phyloP scores from a whole-genome alignment of 1,284 basidiomycete species.

The Phellopilus nigrolimitatus region DNA sequence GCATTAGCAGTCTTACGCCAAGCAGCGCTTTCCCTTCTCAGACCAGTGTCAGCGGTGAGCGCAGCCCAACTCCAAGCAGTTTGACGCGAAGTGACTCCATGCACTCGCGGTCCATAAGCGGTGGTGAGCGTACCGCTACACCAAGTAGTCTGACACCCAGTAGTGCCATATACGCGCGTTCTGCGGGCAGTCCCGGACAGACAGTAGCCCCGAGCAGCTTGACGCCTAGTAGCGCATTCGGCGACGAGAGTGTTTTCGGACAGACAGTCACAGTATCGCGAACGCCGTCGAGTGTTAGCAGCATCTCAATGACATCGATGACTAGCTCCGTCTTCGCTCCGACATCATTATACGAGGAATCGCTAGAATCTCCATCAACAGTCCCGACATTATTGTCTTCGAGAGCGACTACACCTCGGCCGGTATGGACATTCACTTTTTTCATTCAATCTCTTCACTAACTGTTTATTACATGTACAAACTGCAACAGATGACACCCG shows the following conservation, averaged over 20 bases:
- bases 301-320: conserved; percentile 36
- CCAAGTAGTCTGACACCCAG: conserved; percentile 21
- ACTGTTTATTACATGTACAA: not conserved
- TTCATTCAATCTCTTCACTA: conserved; percentile 1
- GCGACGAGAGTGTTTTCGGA: conserved; percentile 11
- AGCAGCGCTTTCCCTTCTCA: not conserved
- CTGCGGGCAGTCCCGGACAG: not conserved
- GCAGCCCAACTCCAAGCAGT: not conserved
- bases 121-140: conserved; percentile 1
- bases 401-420: conserved; percentile 27
- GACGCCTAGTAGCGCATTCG: conserved; percentile 14
- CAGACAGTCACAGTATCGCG: conserved; percentile 28
- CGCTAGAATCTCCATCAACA: conserved; percentile 35
- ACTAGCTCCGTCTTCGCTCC: conserved; percentile 32
- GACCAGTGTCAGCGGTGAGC: not conserved
- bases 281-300: conserved; percentile 40
- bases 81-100: conserved; percentile 8
- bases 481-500: conserved; percentile 29
- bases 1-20: conserved; percentile 10
- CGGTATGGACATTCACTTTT: conserved; percentile 32
- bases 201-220: conserved; percentile 5
- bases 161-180: not conserved
- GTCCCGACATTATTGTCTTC: conserved; percentile 52
- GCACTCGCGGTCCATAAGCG: not conserved
- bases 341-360: conserved; percentile 34